phyloP scores from a whole-genome alignment of 1,139 yeast genomes.

The Candida neerlandica region DNA sequence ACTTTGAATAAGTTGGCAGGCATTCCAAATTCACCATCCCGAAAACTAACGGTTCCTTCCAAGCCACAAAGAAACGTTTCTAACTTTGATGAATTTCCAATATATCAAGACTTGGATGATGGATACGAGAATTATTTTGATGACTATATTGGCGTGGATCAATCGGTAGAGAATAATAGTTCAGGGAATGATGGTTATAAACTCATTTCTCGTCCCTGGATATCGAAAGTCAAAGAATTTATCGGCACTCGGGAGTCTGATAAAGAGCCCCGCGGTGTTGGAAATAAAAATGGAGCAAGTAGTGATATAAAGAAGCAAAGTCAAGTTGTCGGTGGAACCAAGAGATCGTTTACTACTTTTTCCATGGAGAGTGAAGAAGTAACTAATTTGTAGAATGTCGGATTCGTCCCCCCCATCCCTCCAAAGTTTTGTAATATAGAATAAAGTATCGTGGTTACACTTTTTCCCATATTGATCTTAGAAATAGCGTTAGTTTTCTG shows the following conservation, averaged over 20 bases:
- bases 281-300: not conserved
- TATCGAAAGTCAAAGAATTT: conserved; percentile 10
- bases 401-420: not conserved
- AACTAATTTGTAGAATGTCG: conserved; percentile 4
- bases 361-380: conserved; percentile 15
- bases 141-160: conserved; percentile 8
- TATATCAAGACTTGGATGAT: conserved; percentile 28
- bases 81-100: conserved; percentile 10
- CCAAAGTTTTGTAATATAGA: not conserved
- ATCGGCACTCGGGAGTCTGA: conserved; percentile 4
- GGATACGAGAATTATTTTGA: conserved; percentile 29
- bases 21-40: conserved; percentile 13
- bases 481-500: not conserved
- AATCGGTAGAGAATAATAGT: conserved; percentile 1
- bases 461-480: not conserved
- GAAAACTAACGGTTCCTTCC: conserved; percentile 4
- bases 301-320: conserved; percentile 1
- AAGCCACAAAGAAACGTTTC: not conserved
- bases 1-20: conserved; percentile 13
- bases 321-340: conserved; percentile 7
- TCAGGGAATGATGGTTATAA: conserved; percentile 1
- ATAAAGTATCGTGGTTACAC: not conserved
- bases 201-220: conserved; percentile 7
- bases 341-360: conserved; percentile 14
- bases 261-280: conserved; percentile 8